Percentiles rank a stretch among this genome's conserved stretches.
These are phyloP conservation scores for Cytospora leucostoma DNA, from an alignment of 2,329 filamentous ascomycete genomes.

Conservation along the genomic window DNA sequence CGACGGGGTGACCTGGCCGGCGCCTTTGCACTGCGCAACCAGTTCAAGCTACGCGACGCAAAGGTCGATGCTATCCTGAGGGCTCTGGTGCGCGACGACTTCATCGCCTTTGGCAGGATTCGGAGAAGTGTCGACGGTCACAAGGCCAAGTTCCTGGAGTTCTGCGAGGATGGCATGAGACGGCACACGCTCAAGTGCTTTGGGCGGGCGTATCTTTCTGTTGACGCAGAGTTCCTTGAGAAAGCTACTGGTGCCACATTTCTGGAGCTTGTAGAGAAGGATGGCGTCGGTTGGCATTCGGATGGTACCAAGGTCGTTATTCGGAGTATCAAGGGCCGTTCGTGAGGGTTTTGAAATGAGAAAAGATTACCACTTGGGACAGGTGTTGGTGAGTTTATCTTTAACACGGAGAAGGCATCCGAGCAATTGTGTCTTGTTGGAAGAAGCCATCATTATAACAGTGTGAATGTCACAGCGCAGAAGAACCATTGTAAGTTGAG, in stretches of 20 bases:
- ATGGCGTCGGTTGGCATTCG: constrained; percentile 83
- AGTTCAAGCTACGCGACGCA: constrained; percentile 64
- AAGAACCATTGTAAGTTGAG: not conserved
- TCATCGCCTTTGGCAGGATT: constrained; percentile 73
- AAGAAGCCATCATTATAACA: not conserved
- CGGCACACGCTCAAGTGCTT: constrained; percentile 83
- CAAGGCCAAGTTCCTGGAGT: constrained; percentile 76
- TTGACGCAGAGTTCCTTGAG: constrained; percentile 70
- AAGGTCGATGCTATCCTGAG: constrained; percentile 68
- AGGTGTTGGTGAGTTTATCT: constrained; percentile 13
- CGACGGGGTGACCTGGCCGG: constrained; percentile 73
- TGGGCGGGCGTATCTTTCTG: constrained; percentile 75
- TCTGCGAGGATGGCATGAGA: constrained; percentile 73
- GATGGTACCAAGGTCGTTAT: constrained; percentile 76
- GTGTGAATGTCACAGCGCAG: not conserved
- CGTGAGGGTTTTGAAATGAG: constrained; percentile 6
- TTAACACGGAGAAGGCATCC: not conserved
- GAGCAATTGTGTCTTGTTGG: not conserved
- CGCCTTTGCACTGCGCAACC: constrained; percentile 67
- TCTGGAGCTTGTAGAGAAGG: constrained; percentile 65
- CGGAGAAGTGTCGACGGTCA: constrained; percentile 77
- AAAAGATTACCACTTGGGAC: not conserved
- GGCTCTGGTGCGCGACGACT: constrained; percentile 79
- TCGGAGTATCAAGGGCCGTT: constrained; percentile 53
- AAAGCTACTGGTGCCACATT: constrained; percentile 68